These are phyloP conservation scores for Kokia cookei DNA, from an alignment of 441 rosid genomes.

Conservation along the genomic window DNA sequence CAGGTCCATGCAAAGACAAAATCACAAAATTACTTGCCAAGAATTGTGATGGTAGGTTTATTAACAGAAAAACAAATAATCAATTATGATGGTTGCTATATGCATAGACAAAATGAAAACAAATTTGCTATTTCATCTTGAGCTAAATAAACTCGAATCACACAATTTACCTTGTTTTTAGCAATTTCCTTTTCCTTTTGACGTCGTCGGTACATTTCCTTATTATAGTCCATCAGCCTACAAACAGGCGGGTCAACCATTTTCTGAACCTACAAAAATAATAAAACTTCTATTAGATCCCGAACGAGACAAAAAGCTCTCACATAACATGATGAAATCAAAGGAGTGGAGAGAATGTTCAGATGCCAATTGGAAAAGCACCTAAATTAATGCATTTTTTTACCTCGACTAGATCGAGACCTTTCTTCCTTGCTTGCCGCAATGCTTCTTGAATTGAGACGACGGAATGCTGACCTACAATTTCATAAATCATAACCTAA, in stretches of 20 bases:
- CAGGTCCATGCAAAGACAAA: neutral
- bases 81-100: neutral
- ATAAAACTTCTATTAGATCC: neutral
- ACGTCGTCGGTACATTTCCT: slow-evolving; percentile 28
- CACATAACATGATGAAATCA: neutral
- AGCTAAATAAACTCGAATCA: slow-evolving; percentile 3
- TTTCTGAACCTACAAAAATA: slow-evolving; percentile 39
- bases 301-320: neutral
- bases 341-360: neutral
- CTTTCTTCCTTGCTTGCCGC: slow-evolving; percentile 29
- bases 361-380: neutral
- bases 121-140: neutral
- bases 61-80: neutral
- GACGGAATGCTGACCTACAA: slow-evolving; percentile 38
- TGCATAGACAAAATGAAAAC: neutral
- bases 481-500: neutral
- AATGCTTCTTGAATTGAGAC: slow-evolving; percentile 40
- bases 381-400: neutral
- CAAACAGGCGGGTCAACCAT: slow-evolving; percentile 57
- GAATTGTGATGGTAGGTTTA: neutral
- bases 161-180: slow-evolving; percentile 44
- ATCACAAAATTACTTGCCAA: neutral
- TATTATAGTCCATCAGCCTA: slow-evolving; percentile 54
- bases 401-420: slow-evolving; percentile 66
- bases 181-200: slow-evolving; percentile 43